phyloP scores from a whole-genome alignment of 805 yeast genomes.

The Sugiyamaella qingdaonensis region DNA sequence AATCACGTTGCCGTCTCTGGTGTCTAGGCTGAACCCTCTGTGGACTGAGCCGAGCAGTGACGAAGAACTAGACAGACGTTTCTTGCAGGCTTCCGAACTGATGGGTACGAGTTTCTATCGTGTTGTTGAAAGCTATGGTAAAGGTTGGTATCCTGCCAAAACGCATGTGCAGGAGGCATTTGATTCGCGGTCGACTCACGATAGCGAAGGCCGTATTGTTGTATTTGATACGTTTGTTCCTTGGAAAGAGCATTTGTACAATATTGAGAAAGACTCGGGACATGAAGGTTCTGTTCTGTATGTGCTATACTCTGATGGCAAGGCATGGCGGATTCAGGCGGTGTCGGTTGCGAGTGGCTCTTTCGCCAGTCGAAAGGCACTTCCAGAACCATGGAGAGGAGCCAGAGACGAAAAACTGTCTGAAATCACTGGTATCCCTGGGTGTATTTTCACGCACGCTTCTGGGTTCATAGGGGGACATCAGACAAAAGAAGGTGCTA shows the following conservation, averaged over 20 bases:
- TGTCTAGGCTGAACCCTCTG: constrained; percentile 75
- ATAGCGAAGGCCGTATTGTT: constrained; percentile 67
- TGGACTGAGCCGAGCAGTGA: constrained; percentile 74
- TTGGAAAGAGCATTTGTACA: constrained; percentile 91
- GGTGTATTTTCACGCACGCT: constrained; percentile 90
- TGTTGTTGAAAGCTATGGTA: constrained; percentile 65
- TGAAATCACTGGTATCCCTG: constrained; percentile 71
- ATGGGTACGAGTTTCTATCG: constrained; percentile 80
- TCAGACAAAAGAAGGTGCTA: constrained; percentile 69
- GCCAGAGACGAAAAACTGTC: constrained; percentile 81
- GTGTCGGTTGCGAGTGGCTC: constrained; percentile 77
- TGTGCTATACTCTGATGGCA: constrained; percentile 72
- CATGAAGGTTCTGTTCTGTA: constrained; percentile 53
- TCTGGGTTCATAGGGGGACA: constrained; percentile 97
- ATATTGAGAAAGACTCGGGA: constrained; percentile 53
- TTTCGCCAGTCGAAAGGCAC: constrained; percentile 78
- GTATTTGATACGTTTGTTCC: constrained; percentile 77
- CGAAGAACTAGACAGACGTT: constrained; percentile 56
- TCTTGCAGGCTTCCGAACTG: constrained; percentile 64
- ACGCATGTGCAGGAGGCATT: constrained; percentile 70
- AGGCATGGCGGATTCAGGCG: constrained; percentile 81
- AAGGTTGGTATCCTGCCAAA: constrained; percentile 90
- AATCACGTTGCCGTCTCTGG: constrained; percentile 72
- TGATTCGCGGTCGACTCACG: constrained; percentile 52
- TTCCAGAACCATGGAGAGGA: constrained; percentile 95